Conservation (phyloP, 2,329 filamentous ascomycete species). For the Cladosporium sp. region DNA sequence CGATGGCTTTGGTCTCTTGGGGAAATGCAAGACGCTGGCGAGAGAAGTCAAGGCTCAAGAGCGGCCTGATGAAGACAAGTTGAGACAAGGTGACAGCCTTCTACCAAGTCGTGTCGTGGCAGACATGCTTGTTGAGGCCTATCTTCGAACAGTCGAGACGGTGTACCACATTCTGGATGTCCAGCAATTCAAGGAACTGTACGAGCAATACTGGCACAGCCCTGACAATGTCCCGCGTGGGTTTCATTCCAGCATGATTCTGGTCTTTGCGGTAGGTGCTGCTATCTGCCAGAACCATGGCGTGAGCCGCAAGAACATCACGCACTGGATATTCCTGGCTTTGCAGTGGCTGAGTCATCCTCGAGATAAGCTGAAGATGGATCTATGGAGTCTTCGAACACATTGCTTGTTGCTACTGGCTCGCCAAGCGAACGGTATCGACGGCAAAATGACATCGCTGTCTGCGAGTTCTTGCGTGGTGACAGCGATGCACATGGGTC, state of each 20-base stretch:
- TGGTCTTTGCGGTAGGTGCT: conserved; percentile 7
- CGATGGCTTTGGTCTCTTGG: conserved; percentile 6
- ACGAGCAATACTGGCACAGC: conserved; percentile 5
- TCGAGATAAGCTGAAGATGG: conserved; percentile 2
- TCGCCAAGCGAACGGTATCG: conserved; percentile 6
- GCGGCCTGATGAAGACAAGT: conserved; percentile 1
- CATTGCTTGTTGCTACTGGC: conserved; percentile 8
- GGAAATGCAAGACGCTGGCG: conserved; percentile 8
- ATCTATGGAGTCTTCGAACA: conserved; percentile 4
- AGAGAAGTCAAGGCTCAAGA: conserved; percentile 9
- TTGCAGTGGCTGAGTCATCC: conserved; percentile 1
- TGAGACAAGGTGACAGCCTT: not conserved
- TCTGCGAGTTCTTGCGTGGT: conserved; percentile 2
- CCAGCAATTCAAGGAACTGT: not conserved
- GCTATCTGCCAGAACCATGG: conserved; percentile 1
- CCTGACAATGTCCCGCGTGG: not conserved
- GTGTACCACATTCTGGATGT: conserved; percentile 4
- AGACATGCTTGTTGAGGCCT: conserved; percentile 6
- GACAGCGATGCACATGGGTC: conserved; percentile 12
- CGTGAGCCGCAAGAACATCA: not conserved
- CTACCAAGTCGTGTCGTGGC: conserved; percentile 1
- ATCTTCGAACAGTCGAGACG: conserved; percentile 3
- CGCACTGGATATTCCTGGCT: conserved; percentile 5
- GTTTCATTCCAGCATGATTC: not conserved
- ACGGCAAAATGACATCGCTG: conserved; percentile 2